Base-by-base conservation (phyloP, 1,139 yeast species). In the Suhomyces terraborum region DNA sequence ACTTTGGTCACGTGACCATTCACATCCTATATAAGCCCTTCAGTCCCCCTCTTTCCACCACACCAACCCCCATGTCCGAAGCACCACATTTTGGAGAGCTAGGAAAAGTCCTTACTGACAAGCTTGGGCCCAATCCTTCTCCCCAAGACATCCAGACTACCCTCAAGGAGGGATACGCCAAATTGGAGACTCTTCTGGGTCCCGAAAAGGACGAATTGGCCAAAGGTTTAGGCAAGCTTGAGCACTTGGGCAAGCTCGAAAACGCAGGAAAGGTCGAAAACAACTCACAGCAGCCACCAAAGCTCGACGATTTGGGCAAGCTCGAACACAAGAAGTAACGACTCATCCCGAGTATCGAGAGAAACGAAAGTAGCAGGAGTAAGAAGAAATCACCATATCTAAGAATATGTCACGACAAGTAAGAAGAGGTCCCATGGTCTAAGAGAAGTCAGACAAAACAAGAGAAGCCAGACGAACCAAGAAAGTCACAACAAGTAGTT, bases 41-140 rank as follows among this genome's bases (percentile, higher is more conserved):
- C 6, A 16, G 5, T 16, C n/a, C 21, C 31, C 22, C 27, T 8
- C 12, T 17, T n/a, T 13, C 18, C 14, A 4, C 30, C 13, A 18
- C n/a, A 9, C 10, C 17, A 4, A 8, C 35, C 10, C 19, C 20
- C 38, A 39, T 45, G 44, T 41, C 45, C 21, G 38, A 39, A 18
- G 33, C 18, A n/a, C 35, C 27, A 9, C 51, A 49, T 35, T 51
- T 61, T 36, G 66, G 66, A 22, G 64, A 61, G 45, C 51, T 61
- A 26, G 65, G 65, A 13, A 47, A 58, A 17, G 43, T 59, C 25
- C 38, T 42, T 24, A n/a, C 34, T 35, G 44, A 44, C 39, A 40
- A 46, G 33, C 40, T 46, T 28, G 50, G 50, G 3, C 23, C 40
- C 29, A 48, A 46, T 39, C 42, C 46, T n/a, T 26, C 41, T 19